These are phyloP conservation scores for Xerocomus spinulosus DNA, from an alignment of 768 basidiomycete species.

Conservation along the genomic window DNA sequence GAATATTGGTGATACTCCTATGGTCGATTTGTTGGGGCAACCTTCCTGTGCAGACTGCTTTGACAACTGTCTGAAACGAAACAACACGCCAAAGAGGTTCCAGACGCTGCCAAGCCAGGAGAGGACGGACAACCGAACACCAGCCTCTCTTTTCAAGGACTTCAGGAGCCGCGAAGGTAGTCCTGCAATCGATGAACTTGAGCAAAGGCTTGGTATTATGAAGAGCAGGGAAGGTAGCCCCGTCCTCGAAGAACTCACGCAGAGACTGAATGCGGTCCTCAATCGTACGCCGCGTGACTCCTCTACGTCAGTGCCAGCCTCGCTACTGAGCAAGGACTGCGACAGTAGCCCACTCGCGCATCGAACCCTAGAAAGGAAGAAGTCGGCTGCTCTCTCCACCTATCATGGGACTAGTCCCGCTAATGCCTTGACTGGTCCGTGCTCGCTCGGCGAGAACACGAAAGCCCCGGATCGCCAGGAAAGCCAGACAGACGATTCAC, in stretches of 20 bases:
- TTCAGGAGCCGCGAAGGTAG: constrained; percentile 47
- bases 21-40: constrained; percentile 79
- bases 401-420: constrained; percentile 5
- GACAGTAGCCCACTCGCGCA: constrained; percentile 28
- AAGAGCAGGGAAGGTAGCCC: constrained; percentile 54
- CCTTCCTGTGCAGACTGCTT: constrained; percentile 82
- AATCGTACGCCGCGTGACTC: constrained; percentile 32
- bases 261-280: constrained; percentile 39
- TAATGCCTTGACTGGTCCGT: constrained; percentile 2
- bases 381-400: constrained; percentile 8
- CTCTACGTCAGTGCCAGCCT: constrained; percentile 24
- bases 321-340: constrained; percentile 11
- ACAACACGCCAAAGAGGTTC: constrained; percentile 37
- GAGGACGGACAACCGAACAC: constrained; percentile 34
- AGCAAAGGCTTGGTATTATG: constrained; percentile 54
- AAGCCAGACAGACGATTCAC: constrained; percentile 8
- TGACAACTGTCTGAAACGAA: constrained; percentile 64
- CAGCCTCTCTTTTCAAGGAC: constrained; percentile 43
- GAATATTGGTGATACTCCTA: constrained; percentile 67
- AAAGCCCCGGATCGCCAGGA: constrained; percentile 8
- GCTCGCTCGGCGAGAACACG: constrained; percentile 10
- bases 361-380: constrained; percentile 21
- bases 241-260: constrained; percentile 46
- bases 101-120: constrained; percentile 32
- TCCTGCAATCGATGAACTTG: constrained; percentile 61